Evolutionary conservation across 768 basidiomycete genomes (phyloP), one percentile per base, ranked within the genome.

Genomic region (Guyanaporus albipodus): DNA sequence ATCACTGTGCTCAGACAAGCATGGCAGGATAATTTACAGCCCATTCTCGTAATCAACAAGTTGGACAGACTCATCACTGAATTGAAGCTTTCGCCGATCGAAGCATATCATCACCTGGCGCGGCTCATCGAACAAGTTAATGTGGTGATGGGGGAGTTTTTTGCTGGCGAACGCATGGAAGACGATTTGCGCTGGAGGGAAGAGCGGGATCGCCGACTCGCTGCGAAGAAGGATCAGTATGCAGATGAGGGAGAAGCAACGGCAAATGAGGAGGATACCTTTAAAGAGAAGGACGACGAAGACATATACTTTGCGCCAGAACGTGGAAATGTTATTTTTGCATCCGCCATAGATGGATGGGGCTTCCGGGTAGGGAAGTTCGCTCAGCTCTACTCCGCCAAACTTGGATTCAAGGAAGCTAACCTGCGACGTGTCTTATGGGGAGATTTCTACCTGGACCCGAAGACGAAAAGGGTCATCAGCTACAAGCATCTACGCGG

Each of bases 301-400:
- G 91, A 94, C 64, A 85, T 98, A 44, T 98, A 98, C 68, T 98
- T 99, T 56, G 89, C 92, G 0, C 96, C 96, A 0, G 91, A 93
- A 61, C 79, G 81, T 42, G 96, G 96, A 17, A 98, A 97, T 61
- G 96, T 99, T 35, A 77, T 98, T 26, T 99, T 99, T 62, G 89
- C 94, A 0, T 92, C 88, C 24, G 96, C 95, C 4, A 81, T 97
- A 46, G 92, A 97, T 54, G 93, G 95, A 4, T 98, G 95, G 95
- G 96, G 94, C 0, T 99, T 99, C 70, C 79, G 95, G 35, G 76
- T 97, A 8, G 83, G 85, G 36, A 91, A 91, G 62, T 99, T 99
- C 59, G 92, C 96, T 0, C 84, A 93, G 61, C 72, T 98, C 8
- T 98, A 93, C 66, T 87, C 90, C 0, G 74, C 79, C 31, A 97